Evolutionary conservation across 495 filamentous ascomycete genomes (phyloP), one percentile per base, ranked within the genome.

Genomic region (Xylaria nigripes): DNA sequence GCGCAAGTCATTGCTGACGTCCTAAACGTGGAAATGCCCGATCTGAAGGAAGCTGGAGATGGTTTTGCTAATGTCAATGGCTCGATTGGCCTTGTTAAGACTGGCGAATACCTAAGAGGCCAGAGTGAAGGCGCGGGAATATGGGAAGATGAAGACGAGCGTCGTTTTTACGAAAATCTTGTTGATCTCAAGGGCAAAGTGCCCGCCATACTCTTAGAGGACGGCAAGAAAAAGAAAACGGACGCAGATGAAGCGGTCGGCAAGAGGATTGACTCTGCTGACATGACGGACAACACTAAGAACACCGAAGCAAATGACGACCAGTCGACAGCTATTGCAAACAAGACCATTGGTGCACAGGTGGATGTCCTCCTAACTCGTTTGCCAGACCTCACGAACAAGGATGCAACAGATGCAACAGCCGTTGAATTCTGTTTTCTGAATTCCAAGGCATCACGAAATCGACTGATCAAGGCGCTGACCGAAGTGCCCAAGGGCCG

Each of bases 131-230:
- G 92, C 7, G 80, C 90, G n/a, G 93, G 93, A 1, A 96, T 97
- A 60, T 99, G 93, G 93, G 94, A 97, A 72, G 93, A 99, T 60
- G 93, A 97, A 62, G 93, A 99, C 41, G 91, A 99, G 67, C 80
- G 94, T 50, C 86, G 93, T 30, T 99, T 97, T 68, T 97, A 99
- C 67, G 93, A 99, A 70, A 96, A 95, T 62, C 73, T 97, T 5
- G 84, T 93, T 16, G 93, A 99, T 67, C 77, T 99, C 12, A 95
- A 95, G 63, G 90, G 92, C 58, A 92, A 94, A 59, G 93, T 99
- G 19, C 93, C 93, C 8, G 87, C 84, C 12, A 91, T 97, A 48
- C 72, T 99, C 9, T 80, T 97, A 6, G 94, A 97, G 60, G 92
- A 97, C 64, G 83, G 82, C 46, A 97, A 95, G 71, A 95, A 95